These are phyloP conservation scores for Stygiomarasmius scandens DNA, from an alignment of 1,284 basidiomycete species.

Conservation along the genomic window DNA sequence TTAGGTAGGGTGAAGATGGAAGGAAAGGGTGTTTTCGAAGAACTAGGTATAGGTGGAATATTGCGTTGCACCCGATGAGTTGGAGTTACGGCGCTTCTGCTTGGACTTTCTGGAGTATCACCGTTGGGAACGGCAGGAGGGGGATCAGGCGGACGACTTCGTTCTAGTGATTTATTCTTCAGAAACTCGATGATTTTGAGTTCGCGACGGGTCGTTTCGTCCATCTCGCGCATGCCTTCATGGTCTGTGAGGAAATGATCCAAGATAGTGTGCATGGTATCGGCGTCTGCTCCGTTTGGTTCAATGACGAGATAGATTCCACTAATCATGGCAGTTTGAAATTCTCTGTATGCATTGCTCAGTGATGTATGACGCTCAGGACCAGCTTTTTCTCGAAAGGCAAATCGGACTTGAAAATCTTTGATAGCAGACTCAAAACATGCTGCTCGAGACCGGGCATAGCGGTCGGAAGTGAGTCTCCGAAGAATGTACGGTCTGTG, in stretches of 20 bases:
- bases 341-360: conserved; percentile 80
- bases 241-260: conserved; percentile 78
- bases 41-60: conserved; percentile 35
- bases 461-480: conserved; percentile 74
- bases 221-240: conserved; percentile 68
- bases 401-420: conserved; percentile 72
- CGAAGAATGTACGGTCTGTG: conserved; percentile 81
- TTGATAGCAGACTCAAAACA: conserved; percentile 81
- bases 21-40: conserved; percentile 37
- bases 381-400: conserved; percentile 61
- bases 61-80: conserved; percentile 56
- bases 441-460: conserved; percentile 69
- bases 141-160: conserved; percentile 22
- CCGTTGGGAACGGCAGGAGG: conserved; percentile 25
- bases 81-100: conserved; percentile 46
- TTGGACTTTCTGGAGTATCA: conserved; percentile 15
- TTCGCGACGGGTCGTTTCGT: conserved; percentile 79
- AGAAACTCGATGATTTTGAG: conserved; percentile 81
- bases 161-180: conserved; percentile 56
- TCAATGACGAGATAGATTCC: conserved; percentile 82
- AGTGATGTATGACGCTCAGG: conserved; percentile 68
- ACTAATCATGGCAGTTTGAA: conserved; percentile 84
- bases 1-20: conserved; percentile 36
- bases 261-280: conserved; percentile 74
- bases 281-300: conserved; percentile 67